These are phyloP conservation scores for Strigomonas galati DNA, from an alignment of 208 protist genomes.

Conservation along the genomic window DNA sequence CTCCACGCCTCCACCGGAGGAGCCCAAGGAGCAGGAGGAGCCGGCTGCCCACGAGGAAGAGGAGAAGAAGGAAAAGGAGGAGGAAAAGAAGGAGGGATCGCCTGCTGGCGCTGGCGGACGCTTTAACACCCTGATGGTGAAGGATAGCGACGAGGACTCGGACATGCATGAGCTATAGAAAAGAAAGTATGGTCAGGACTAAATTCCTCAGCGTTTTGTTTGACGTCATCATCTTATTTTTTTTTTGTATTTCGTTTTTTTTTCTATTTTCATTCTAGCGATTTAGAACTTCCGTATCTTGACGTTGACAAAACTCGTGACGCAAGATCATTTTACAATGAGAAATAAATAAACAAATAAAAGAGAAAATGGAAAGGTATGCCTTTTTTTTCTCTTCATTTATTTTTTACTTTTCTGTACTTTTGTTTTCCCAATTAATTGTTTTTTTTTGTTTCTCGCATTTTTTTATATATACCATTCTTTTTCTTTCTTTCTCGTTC, in stretches of 20 bases:
- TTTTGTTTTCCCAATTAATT: background rate
- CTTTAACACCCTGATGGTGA: background rate
- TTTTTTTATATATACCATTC: slow-evolving; percentile 7
- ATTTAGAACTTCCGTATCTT: background rate
- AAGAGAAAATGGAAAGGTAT: background rate
- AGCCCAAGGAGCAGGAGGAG: background rate
- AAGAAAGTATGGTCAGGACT: too few relatives aligned
- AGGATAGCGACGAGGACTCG: slow-evolving; percentile 19
- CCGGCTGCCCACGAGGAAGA: background rate
- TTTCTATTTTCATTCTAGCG: background rate
- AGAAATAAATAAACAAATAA: background rate
- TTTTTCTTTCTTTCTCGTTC: background rate
- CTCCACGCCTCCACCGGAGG: background rate
- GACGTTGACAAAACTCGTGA: background rate
- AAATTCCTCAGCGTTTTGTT: too few relatives aligned
- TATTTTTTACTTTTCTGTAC: background rate
- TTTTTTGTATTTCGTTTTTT: background rate
- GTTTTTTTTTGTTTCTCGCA: background rate
- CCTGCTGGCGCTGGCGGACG: too few relatives aligned
- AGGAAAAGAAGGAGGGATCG: too few relatives aligned
- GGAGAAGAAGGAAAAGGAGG: background rate
- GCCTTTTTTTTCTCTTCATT: slow-evolving; percentile 7
- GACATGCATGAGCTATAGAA: slow-evolving; percentile 3
- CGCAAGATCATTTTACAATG: background rate
- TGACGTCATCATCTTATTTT: background rate